phyloP scores from a whole-genome alignment of 2,329 filamentous ascomycete genomes.

The Xylariaceae sp. region DNA sequence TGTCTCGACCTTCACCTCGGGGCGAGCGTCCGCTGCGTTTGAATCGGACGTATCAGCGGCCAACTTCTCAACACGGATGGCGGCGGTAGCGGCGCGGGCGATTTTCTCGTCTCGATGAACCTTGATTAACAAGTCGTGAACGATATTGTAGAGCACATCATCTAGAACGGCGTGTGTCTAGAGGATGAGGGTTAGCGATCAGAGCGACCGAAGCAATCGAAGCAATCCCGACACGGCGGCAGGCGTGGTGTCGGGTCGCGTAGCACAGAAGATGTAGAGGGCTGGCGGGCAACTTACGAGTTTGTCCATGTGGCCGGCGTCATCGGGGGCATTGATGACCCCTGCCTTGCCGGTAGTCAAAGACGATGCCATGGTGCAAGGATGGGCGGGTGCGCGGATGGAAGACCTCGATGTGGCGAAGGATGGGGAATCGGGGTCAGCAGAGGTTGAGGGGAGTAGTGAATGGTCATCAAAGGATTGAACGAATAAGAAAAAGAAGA shows the following conservation, averaged over 20 bases:
- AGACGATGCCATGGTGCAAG: constrained; percentile 23
- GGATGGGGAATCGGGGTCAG: constrained; percentile 8
- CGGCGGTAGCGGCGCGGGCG: constrained; percentile 60
- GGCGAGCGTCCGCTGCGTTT: constrained; percentile 47
- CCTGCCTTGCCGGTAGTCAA: constrained; percentile 40
- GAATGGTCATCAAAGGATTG: constrained; percentile 11
- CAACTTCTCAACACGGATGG: constrained; percentile 59
- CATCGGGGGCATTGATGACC: constrained; percentile 49
- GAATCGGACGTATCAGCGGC: constrained; percentile 51
- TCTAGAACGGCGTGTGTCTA: constrained; percentile 64
- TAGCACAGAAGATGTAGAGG: constrained; percentile 11
- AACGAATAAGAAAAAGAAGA: constrained; percentile 1
- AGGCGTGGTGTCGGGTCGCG: constrained; percentile 11
- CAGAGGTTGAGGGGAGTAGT: neutral
- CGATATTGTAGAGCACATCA: constrained; percentile 69
- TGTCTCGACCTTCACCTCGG: constrained; percentile 57
- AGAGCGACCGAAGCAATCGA: neutral
- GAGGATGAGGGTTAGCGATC: constrained; percentile 11
- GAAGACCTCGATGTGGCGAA: constrained; percentile 11
- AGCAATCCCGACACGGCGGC: neutral
- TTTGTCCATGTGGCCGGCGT: constrained; percentile 50
- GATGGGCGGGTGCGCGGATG: constrained; percentile 8
- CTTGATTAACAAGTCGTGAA: constrained; percentile 68
- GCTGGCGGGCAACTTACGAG: constrained; percentile 45
- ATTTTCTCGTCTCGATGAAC: constrained; percentile 75